These are phyloP conservation scores for Phylloporus sp. DNA, from an alignment of 768 basidiomycete genomes.

Conservation along the genomic window DNA sequence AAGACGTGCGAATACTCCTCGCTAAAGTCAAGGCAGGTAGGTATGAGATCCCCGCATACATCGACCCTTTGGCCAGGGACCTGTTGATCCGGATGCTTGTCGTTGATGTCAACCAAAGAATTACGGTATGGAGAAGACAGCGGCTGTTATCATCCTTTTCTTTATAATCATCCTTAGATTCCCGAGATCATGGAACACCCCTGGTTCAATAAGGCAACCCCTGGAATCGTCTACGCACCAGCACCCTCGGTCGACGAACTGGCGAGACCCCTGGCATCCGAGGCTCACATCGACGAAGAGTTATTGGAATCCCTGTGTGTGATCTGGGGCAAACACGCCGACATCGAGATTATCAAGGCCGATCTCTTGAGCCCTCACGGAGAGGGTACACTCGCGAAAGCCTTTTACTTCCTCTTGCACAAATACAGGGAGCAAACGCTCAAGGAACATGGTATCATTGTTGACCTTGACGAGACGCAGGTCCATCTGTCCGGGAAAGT, in stretches of 20 bases:
- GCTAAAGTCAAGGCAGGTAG: conserved; percentile 83
- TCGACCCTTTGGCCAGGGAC: conserved; percentile 83
- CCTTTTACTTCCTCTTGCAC: conserved; percentile 81
- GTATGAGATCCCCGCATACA: conserved; percentile 77
- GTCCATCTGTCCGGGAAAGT: conserved; percentile 23
- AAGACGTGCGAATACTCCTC: conserved; percentile 72
- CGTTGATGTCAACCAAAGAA: conserved; percentile 74
- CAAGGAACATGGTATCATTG: conserved; percentile 50
- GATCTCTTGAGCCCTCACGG: conserved; percentile 71
- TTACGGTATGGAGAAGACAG: conserved; percentile 53
- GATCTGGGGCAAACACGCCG: conserved; percentile 78
- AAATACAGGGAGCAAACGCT: conserved; percentile 67
- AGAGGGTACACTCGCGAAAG: conserved; percentile 74
- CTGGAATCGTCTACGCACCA: conserved; percentile 43
- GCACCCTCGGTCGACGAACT: conserved; percentile 66
- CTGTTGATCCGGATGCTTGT: conserved; percentile 84
- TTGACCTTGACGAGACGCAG: conserved; percentile 28
- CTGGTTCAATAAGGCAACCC: conserved; percentile 61
- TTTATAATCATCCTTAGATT: conserved; percentile 51
- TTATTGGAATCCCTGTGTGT: conserved; percentile 74
- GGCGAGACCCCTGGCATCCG: conserved; percentile 64
- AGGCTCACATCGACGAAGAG: conserved; percentile 69
- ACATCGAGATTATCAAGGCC: conserved; percentile 51
- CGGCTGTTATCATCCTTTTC: not conserved
- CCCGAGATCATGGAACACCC: conserved; percentile 82